Base-by-base conservation (phyloP, 2,329 filamentous ascomycete genomes). In the Raffaelea arxii region DNA sequence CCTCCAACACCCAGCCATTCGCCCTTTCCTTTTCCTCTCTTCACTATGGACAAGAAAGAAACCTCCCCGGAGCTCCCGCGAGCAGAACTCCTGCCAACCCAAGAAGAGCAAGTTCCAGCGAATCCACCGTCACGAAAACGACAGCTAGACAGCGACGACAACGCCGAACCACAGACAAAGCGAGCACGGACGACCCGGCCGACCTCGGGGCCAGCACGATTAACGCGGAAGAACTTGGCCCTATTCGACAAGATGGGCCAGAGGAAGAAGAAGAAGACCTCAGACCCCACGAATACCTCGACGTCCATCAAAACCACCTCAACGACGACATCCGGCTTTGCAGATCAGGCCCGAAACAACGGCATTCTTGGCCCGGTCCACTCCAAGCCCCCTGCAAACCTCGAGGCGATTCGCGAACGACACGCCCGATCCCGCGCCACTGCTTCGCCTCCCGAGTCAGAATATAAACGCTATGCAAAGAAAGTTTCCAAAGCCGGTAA, bases 351-450 rank as follows among this genome's bases (percentile, higher is more conserved):
- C 27, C 10, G 24, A 21, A 46, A 51, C 22, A 54, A 57, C 35
- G 51, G 51, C 30, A 54, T 55, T 22, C 46, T 56, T 36, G 23
- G 43, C 11, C 42, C 46, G 1, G 3, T 23, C 3, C 19, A 18
- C n/a, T 57, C 55, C 14, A 49, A 53, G 46, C 48, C 51, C 2
- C 54, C 55, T 10, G n/a, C 23, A 22, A 56, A 55, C 47, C 43
- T 55, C 44, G 32, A 52, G 36, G 44, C 49, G 24, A 43, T 53
- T 24, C 46, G 38, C 44, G 19, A 47, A 43, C 53, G 41, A 48
- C 22, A 25, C 35, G 39, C 35, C 38, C 10, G 22, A n/a, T 27
- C 47, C 11, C 52, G 52, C 4, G 46, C 6, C 11, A 51, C 52
- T 1, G 25, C 49, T 19, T 53, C 51, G n/a, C 49, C 54, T 1